A percentile compares a stretch with the other conserved stretches of the same genome.
phyloP scores from a whole-genome alignment of 1,284 basidiomycete species.

The Cryptococcus sp. region DNA sequence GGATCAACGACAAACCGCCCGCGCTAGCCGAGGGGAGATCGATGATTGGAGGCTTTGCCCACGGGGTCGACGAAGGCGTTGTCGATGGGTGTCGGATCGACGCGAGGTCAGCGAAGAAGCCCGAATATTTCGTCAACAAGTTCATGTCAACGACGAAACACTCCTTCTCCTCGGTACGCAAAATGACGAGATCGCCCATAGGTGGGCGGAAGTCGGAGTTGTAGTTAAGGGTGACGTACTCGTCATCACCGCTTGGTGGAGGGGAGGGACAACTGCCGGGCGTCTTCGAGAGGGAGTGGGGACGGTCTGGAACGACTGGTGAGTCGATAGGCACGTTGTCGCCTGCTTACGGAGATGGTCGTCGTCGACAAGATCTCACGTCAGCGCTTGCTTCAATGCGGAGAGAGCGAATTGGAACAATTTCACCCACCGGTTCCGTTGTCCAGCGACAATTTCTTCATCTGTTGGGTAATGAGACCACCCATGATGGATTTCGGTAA shows the following conservation, averaged over 20 bases:
- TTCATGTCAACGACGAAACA: not conserved
- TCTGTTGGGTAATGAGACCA: no score
- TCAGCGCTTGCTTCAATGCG: no score
- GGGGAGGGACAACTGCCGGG: not conserved
- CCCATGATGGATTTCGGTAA: no score
- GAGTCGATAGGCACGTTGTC: no score
- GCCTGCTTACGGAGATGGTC: no score
- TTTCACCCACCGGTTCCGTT: no score
- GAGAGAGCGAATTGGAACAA: no score
- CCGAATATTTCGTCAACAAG: not conserved
- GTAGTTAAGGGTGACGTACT: not conserved
- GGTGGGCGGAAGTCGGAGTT: not conserved
- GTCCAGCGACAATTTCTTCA: no score
- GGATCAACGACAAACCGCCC: conserved; percentile 1
- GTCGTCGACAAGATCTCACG: no score
- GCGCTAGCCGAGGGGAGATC: conserved; percentile 5
- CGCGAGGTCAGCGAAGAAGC: conserved; percentile 6
- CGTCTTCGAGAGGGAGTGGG: not conserved
- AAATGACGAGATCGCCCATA: not conserved
- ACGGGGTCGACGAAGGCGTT: not conserved
- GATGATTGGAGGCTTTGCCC: not conserved
- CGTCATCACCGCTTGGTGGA: not conserved
- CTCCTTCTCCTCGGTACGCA: not conserved
- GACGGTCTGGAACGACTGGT: not conserved
- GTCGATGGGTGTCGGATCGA: no score